Percentiles rank a stretch among this genome's conserved stretches.
These are phyloP conservation scores for Aspergillus amoenus DNA, from an alignment of 2,329 filamentous ascomycete species.

Conservation along the genomic window DNA sequence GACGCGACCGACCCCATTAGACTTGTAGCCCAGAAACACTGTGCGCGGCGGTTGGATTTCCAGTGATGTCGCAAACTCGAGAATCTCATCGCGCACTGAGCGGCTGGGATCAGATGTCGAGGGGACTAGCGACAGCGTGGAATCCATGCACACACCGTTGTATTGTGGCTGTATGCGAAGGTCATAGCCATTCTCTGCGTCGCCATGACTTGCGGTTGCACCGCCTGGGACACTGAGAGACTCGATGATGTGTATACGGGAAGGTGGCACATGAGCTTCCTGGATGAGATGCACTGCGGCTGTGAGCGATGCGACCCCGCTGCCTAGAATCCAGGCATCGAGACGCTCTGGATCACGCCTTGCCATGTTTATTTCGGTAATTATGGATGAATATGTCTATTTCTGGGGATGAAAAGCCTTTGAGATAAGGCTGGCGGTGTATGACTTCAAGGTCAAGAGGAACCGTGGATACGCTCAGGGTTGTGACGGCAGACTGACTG, in stretches of 20 bases:
- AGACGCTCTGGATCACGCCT: slow-evolving; percentile 25
- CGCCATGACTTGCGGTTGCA: slow-evolving; percentile 28
- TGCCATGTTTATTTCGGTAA: not conserved
- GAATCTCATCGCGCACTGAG: slow-evolving; percentile 21
- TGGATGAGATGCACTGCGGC: slow-evolving; percentile 37
- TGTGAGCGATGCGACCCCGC: slow-evolving; percentile 36
- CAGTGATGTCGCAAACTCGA: slow-evolving; percentile 7
- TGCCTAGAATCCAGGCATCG: slow-evolving; percentile 38
- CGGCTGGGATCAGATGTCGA: slow-evolving; percentile 17
- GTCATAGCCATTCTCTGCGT: slow-evolving; percentile 35
- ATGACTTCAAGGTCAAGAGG: not conserved
- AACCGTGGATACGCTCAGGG: slow-evolving; percentile 8
- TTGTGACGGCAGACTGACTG: not conserved
- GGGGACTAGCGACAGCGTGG: slow-evolving; percentile 34
- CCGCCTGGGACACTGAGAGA: slow-evolving; percentile 30
- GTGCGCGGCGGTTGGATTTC: slow-evolving; percentile 6
- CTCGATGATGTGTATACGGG: slow-evolving; percentile 37
- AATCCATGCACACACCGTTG: slow-evolving; percentile 34
- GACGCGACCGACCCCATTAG: slow-evolving; percentile 7
- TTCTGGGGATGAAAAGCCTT: not conserved
- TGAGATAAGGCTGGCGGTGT: too few species aligned
- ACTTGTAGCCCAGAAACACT: slow-evolving; percentile 12
- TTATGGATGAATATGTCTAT: not conserved
- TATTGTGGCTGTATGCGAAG: slow-evolving; percentile 36
- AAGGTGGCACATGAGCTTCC: slow-evolving; percentile 34